Evolutionary conservation across 1,284 basidiomycete genomes (phyloP).

Genomic region (Omphalotus olearius): DNA sequence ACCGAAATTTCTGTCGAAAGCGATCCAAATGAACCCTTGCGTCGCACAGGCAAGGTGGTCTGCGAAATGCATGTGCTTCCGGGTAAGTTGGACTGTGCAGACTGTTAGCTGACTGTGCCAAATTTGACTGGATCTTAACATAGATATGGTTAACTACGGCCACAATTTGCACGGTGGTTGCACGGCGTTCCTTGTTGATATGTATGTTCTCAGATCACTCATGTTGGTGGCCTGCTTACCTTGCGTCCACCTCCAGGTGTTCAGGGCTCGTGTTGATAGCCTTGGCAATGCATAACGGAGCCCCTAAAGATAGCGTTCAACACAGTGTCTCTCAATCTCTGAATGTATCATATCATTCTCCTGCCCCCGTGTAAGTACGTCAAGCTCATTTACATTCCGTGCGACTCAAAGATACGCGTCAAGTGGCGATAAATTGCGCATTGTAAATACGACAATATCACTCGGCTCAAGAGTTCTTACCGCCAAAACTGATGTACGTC

Average conservation of each 20-base stretch:
- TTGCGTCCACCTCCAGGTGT: slow-evolving; percentile 21
- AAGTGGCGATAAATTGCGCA: slow-evolving; percentile 35
- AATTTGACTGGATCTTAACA: neutral
- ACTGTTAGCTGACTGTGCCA: neutral
- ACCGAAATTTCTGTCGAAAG: slow-evolving; percentile 36
- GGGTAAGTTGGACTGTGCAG: slow-evolving; percentile 26
- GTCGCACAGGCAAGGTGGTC: slow-evolving; percentile 36
- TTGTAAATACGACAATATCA: slow-evolving; percentile 34
- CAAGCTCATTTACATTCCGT: neutral
- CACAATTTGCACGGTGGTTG: slow-evolving; percentile 45
- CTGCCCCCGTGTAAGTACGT: slow-evolving; percentile 29
- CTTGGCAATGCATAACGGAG: slow-evolving; percentile 21
- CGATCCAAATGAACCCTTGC: slow-evolving; percentile 32
- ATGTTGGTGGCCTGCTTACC: neutral
- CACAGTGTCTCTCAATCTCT: slow-evolving; percentile 37
- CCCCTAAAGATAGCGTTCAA: slow-evolving; percentile 8
- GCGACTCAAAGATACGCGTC: neutral
- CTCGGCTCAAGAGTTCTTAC: slow-evolving; percentile 29
- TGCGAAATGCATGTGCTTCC: slow-evolving; percentile 40
- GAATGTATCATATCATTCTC: slow-evolving; percentile 35
- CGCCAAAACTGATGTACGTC: slow-evolving; percentile 30
- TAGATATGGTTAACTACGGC: slow-evolving; percentile 44
- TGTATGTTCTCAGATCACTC: slow-evolving; percentile 26
- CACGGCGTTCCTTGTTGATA: slow-evolving; percentile 40
- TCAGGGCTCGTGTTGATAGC: slow-evolving; percentile 27